Base-by-base conservation (phyloP, 2,329 filamentous ascomycete species). In the Neopestalotiopsis clavispora region DNA sequence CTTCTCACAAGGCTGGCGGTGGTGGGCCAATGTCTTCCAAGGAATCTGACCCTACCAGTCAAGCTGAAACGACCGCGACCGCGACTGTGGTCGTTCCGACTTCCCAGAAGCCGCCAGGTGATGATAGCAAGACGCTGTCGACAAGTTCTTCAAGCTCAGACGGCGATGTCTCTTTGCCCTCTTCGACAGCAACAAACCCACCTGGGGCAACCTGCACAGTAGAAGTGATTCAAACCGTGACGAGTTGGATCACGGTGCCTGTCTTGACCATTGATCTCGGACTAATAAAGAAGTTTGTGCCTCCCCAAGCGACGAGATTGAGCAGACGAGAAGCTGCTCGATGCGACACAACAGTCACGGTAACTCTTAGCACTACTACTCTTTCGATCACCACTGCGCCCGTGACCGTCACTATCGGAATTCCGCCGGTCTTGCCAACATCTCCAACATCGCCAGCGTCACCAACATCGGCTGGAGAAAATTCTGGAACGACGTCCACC, bases 341-440 rank as follows among this genome's bases (percentile, higher is more conserved):
- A 38, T 67, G 65, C 30, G 65, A 61, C 49, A 49, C 34, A 10
- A 60, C 56, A 20, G 56, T 49, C 12, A 67, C 65, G 12, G 13
- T 10, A 6, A 67, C 65, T 20, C 42, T n/a, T 12, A 6, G 34
- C 28, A 17, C 56, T 34, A 67, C 65, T 10, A 38, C 23, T 4
- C 3, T 60, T 34, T 9, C 49, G 23, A 45, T n/a, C 30, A 67
- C 65, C 17, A 60, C 56, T 40, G 56, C 45, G 20, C 7, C 6
- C 6, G 40, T 3, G 17, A 67, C 56, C 49, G 23, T 67, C 20
- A 67, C 52, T 10, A 23, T 67, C 32, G 65, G 65, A 17, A 30
- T 67, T 38, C 42, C 42, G 30, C n/a, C 12, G 7, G 62, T 13
- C 45, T 10, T 38, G 10, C 34, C 34, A 38, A 28, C 23, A 2